Base-by-base conservation (phyloP, 495 filamentous ascomycete species). In the Xylaria nigripes region DNA sequence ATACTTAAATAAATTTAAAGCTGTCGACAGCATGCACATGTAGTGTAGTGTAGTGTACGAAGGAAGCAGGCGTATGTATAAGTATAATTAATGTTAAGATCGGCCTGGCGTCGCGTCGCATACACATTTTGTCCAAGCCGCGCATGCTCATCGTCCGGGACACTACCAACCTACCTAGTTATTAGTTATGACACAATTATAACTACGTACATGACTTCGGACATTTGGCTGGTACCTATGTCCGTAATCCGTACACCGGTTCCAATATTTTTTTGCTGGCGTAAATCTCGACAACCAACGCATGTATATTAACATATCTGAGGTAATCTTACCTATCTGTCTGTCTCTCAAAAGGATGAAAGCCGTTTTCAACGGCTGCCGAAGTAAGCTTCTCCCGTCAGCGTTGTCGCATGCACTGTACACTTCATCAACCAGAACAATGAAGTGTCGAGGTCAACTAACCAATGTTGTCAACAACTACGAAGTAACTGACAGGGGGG, bases 401-500 rank as follows among this genome's bases (percentile, higher is more conserved):
- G 46, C 53, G 36, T n/a, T 29, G 30, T 47, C 32, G 23, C 23
- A 45, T 42, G 43, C 18, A 53, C 40, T 54, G 52, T 55, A 44
- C 45, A 30, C 27, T 30, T 30, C 5, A 30, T 36, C 32, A 10
- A 12, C n/a, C 13, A 36, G 5, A 36, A 12, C 8, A 36, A 12
- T 15, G 32, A 36, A 12, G 32, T 36, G 32, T 36, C 32, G 32
- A 36, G 32, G 27, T 4, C 10, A n/a, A n/a, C n/a, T n/a, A n/a
- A n/a, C n/a, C n/a, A n/a, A n/a, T n/a, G n/a, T n/a, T n/a, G n/a
- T n/a, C n/a, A 30, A 30, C 27, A 10, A 30, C 10, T 30, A 4
- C 27, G 27, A 4, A 50, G 22, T 36, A 12, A 53, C 8, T 46
- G 58, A 64, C 63, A 66, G 58, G 61, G 63, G 63, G 32, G 15